Percentiles rank a stretch among this genome's conserved stretches.
These are phyloP conservation scores for Arthroderma sp. DNA, from an alignment of 2,329 filamentous ascomycete genomes.

Conservation along the genomic window DNA sequence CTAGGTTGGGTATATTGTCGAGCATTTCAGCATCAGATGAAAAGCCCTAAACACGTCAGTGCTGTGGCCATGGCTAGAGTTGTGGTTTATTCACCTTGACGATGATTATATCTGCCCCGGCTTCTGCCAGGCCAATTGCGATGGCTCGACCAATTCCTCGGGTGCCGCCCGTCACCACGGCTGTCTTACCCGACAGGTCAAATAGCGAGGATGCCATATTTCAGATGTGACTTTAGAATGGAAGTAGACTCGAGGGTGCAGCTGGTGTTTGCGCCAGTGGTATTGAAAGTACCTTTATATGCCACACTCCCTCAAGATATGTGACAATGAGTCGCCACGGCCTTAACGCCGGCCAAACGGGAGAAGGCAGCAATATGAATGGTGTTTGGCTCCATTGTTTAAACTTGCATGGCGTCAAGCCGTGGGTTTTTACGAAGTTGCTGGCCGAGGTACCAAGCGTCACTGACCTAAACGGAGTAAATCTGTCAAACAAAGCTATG, in stretches of 20 bases:
- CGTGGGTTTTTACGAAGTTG: no score
- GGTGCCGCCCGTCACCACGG: conserved; percentile 22
- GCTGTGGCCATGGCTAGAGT: background rate
- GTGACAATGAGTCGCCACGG: no score
- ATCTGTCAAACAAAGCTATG: background rate
- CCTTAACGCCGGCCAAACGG: no score
- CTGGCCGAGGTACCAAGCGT: background rate
- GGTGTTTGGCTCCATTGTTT: no score
- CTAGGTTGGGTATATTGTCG: conserved; percentile 30
- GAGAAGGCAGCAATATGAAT: no score
- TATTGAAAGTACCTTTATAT: background rate
- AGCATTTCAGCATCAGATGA: conserved; percentile 32
- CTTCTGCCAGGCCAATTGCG: conserved; percentile 24
- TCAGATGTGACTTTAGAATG: background rate
- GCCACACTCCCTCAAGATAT: no score
- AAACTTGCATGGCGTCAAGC: no score
- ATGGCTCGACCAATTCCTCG: conserved; percentile 25
- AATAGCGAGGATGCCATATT: conserved; percentile 8
- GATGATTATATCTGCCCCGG: conserved; percentile 23
- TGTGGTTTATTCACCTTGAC: conserved; percentile 12
- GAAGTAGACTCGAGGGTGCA: background rate
- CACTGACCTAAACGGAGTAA: no score
- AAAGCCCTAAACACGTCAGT: conserved; percentile 8
- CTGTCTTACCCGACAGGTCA: conserved; percentile 18
- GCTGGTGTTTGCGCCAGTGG: background rate